These are phyloP conservation scores for Nidularia pulvinata DNA, from an alignment of 768 basidiomycete genomes.

Conservation along the genomic window DNA sequence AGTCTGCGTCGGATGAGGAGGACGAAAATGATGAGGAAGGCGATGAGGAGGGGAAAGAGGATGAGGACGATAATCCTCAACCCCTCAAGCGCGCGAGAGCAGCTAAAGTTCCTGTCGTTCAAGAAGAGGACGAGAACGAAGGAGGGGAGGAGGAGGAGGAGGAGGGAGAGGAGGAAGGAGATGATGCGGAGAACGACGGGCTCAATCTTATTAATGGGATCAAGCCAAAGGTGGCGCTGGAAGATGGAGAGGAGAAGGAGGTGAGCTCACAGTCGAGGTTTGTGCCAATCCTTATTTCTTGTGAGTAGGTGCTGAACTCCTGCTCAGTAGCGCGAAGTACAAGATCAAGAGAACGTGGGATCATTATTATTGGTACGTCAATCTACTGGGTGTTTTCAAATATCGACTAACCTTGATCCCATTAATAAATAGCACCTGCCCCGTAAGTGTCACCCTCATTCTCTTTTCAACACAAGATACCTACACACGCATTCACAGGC, in stretches of 20 bases:
- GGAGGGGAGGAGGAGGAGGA: slow-evolving; percentile 7
- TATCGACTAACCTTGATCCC: neutral
- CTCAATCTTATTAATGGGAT: slow-evolving; percentile 33
- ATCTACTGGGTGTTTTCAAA: neutral
- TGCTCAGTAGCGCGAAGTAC: slow-evolving; percentile 17
- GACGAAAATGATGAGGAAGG: slow-evolving; percentile 13
- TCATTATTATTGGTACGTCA: slow-evolving; percentile 33
- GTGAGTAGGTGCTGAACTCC: neutral
- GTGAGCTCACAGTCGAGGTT: slow-evolving; percentile 27
- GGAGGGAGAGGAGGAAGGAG: neutral
- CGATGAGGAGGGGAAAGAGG: slow-evolving; percentile 1
- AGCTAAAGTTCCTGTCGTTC: neutral
- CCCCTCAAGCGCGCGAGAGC: neutral
- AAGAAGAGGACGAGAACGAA: slow-evolving; percentile 3
- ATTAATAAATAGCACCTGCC: slow-evolving; percentile 27
- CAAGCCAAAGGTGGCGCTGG: slow-evolving; percentile 28
- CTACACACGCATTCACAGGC: neutral
- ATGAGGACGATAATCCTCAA: too few species aligned
- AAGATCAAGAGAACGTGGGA: slow-evolving; percentile 37
- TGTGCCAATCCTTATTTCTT: neutral
- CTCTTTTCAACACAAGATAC: slow-evolving; percentile 21
- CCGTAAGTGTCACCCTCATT: slow-evolving; percentile 16
- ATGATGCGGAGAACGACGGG: slow-evolving; percentile 15
- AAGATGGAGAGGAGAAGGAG: slow-evolving; percentile 28
- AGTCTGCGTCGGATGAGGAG: slow-evolving; percentile 7